These are phyloP conservation scores for Stereum hirsutum DNA, from an alignment of 1,284 basidiomycete genomes.

Conservation along the genomic window DNA sequence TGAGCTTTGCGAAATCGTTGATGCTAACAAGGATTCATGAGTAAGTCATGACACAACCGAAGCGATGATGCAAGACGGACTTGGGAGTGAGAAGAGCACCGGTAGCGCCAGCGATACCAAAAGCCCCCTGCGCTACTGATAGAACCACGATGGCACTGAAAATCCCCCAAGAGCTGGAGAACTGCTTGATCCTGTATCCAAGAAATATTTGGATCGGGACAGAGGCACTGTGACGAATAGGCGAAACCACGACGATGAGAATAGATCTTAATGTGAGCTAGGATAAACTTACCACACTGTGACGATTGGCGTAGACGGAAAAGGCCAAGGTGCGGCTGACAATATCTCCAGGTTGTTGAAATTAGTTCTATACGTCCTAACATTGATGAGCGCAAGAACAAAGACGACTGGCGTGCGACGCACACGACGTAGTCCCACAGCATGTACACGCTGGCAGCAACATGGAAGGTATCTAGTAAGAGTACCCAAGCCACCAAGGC, in stretches of 20 bases:
- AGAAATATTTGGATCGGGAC: slow-evolving; percentile 25
- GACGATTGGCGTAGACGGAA: slow-evolving; percentile 22
- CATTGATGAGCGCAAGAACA: too few relatives aligned
- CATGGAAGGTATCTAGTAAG: slow-evolving; percentile 23
- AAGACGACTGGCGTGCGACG: too few relatives aligned
- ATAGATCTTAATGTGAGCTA: too few relatives aligned
- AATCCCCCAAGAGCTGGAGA: slow-evolving; percentile 17
- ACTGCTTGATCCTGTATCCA: slow-evolving; percentile 21
- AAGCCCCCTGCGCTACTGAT: slow-evolving; percentile 16
- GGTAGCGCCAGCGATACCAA: slow-evolving; percentile 9
- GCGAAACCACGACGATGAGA: too few relatives aligned
- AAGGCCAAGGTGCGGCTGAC: slow-evolving; percentile 20
- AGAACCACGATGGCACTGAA: slow-evolving; percentile 16
- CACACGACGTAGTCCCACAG: slow-evolving; percentile 23
- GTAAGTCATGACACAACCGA: too few relatives aligned
- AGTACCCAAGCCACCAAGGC: slow-evolving; percentile 23
- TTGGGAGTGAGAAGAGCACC: slow-evolving; percentile 12
- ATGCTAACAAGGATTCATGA: slow-evolving; percentile 10
- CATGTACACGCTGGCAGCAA: slow-evolving; percentile 20
- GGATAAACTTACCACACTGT: slow-evolving; percentile 9
- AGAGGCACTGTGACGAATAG: slow-evolving; percentile 21
- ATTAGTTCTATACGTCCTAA: too few relatives aligned
- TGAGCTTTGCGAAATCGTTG: slow-evolving; percentile 9
- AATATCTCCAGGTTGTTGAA: slow-evolving; percentile 19
- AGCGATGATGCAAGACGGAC: too few relatives aligned